Conservation (phyloP, 331 rosid genomes). For the Prunus yedoensis region DNA sequence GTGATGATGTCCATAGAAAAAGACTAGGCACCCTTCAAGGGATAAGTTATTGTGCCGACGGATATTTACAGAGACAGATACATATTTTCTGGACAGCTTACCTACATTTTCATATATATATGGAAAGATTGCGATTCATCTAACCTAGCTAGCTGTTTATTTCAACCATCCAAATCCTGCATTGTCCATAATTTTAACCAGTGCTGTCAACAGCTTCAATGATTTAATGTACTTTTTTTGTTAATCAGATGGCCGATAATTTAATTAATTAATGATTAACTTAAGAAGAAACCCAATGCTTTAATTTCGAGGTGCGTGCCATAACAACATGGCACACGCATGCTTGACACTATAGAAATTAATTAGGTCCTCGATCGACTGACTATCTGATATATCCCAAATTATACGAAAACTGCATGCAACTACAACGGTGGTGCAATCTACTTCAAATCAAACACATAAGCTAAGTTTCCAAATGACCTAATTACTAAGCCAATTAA, state of each 20-base stretch:
- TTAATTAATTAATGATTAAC: background rate
- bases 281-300: conserved; percentile 5
- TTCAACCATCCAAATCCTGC: conserved; percentile 25
- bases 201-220: conserved; percentile 23
- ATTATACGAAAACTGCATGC: background rate
- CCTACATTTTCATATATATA: conserved; percentile 38
- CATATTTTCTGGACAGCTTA: conserved; percentile 44
- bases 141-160: background rate
- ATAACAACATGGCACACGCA: conserved; percentile 1
- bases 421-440: background rate
- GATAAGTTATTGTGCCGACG: conserved; percentile 36
- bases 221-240: background rate
- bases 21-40: conserved; percentile 63
- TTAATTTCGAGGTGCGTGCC: background rate
- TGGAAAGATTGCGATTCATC: conserved; percentile 23
- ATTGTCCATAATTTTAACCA: background rate
- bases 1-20: conserved; percentile 50
- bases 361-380: background rate
- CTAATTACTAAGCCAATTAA: background rate
- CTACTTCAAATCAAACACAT: background rate
- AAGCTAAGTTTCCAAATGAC: background rate
- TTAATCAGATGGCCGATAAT: too few relatives aligned
- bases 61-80: conserved; percentile 12
- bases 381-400: background rate
- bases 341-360: background rate